Evolutionary conservation across 2,329 filamentous ascomycete genomes (phyloP).

Genomic region (Aspergillus sp.): DNA sequence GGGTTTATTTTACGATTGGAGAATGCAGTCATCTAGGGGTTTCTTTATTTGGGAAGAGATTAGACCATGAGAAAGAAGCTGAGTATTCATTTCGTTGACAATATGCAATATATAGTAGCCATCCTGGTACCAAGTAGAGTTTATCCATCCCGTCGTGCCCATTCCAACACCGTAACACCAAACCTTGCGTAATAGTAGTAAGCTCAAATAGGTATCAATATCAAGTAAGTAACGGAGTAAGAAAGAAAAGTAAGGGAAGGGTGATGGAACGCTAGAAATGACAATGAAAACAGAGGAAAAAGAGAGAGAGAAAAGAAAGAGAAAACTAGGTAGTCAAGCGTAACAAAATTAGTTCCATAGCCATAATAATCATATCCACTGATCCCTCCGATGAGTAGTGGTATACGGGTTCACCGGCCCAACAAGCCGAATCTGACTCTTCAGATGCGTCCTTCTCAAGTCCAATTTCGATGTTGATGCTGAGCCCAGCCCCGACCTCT

Average conservation of each 20-base stretch:
- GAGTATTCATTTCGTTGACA: too few relatives aligned
- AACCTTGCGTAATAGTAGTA: background rate
- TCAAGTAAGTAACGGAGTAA: background rate
- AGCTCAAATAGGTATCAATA: conserved; percentile 13
- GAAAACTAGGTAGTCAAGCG: too few relatives aligned
- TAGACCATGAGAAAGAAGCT: too few relatives aligned
- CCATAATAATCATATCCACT: conserved; percentile 27
- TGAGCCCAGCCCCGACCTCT: background rate
- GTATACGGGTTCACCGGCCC: conserved; percentile 36
- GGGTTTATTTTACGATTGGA: too few relatives aligned
- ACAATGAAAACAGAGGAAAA: background rate
- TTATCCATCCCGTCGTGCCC: background rate
- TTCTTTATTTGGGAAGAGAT: too few relatives aligned
- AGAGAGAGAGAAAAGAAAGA: background rate
- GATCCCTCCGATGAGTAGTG: conserved; percentile 24
- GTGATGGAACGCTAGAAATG: background rate
- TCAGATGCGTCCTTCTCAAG: conserved; percentile 37
- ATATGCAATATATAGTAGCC: background rate
- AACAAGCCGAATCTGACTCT: conserved; percentile 42
- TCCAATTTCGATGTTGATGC: conserved; percentile 31
- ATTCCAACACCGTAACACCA: conserved; percentile 14
- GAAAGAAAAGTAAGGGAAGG: background rate
- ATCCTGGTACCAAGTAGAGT: background rate
- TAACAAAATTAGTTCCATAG: too few relatives aligned
- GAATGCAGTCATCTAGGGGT: too few relatives aligned